Evolutionary conservation across 768 basidiomycete species (phyloP), one percentile per base, ranked within the genome.

Genomic region (Auriscalpium orientale): DNA sequence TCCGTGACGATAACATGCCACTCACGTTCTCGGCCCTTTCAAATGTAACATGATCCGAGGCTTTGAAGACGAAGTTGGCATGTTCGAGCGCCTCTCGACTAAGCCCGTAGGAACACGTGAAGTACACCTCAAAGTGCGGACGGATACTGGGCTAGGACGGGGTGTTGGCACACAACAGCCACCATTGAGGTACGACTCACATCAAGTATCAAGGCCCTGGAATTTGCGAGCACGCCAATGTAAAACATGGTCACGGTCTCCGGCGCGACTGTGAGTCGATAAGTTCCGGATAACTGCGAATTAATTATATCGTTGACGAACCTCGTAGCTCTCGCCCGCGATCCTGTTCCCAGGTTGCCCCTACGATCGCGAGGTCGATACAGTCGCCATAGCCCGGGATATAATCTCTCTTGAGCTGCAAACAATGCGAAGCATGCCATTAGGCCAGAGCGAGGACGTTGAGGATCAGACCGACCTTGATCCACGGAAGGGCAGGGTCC

Each of bases 371-470:
- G 55, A 95, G 76, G 67, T 94, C 91, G 15, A 94, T 62, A 5
- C 81, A 78, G 67, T 98, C 94, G 0, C 91, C 91, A 46, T 87
- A 78, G 4, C 87, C 87, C 1, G 84, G 83, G 40, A 98, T 91
- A 59, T 95, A 95, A 67, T 98, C 94, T 65, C 79, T 83, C 74
- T 93, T 91, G 49, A 91, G 64, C 78, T 80, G 49, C 6, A 21
- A 12, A 21, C 20, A 49, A 11, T 38, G 40, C 55, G 16, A 46
- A 10, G 16, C n/a, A 59, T 46, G 36, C 67, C 13, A 16, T 28
- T 37, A 6, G 21, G 11, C 16, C 8, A 33, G 28, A 28, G 28
- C 28, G 28, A 28, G 28, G 4, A 28, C 2, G 7, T 7, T 28
- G 28, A 28, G 4, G 28, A 28, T 28, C 28, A 28, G 28, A 28